Evolutionary conservation across 2,329 filamentous ascomycete genomes (phyloP), one percentile per base, ranked within the genome.

Genomic region (Alternaria brassicicola): DNA sequence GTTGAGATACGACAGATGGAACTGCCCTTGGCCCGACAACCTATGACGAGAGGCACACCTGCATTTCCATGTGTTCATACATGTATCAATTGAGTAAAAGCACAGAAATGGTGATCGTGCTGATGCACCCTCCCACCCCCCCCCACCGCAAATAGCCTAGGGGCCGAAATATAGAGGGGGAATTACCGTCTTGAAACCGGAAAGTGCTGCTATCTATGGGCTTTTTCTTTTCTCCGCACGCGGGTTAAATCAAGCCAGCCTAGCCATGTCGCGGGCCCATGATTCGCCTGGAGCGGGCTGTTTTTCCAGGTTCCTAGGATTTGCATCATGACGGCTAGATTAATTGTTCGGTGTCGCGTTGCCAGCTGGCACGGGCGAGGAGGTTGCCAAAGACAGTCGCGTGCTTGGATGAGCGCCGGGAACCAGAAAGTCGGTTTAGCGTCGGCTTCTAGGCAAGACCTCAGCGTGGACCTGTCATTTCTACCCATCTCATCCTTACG

Each of bases 401-500:
- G 51, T 50, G 56, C 49, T 39, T 39, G 41, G 53, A 51, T 26
- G 15, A 30, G 55, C 6, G 31, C 17, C 41, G 43, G 49, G 30
- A 43, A 25, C 39, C n/a, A 21, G 23, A 47, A 51, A 28, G 28
- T 23, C 25, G 43, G 43, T 46, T 52, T 70, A 68, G 68, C 66
- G 65, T 59, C 35, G 49, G 36, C 50, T 47, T 56, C 62, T 66
- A 58, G 62, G 62, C 56, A 61, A 26, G 56, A 62, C 55, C 55
- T 59, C 57, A 59, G 46, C 57, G 56, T 48, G 52, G 58, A 60
- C 54, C 62, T 62, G 64, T 64, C 63, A 57, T 61, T 43, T 54
- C 57, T 61, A 56, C 52, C 61, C 58, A 59, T 52, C 59, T 53
- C 53, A 62, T 63, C 56, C 58, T 65, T 67, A 62, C 64, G 59